phyloP scores from a whole-genome alignment of 306 rosid species.

The Purshia tridentata region DNA sequence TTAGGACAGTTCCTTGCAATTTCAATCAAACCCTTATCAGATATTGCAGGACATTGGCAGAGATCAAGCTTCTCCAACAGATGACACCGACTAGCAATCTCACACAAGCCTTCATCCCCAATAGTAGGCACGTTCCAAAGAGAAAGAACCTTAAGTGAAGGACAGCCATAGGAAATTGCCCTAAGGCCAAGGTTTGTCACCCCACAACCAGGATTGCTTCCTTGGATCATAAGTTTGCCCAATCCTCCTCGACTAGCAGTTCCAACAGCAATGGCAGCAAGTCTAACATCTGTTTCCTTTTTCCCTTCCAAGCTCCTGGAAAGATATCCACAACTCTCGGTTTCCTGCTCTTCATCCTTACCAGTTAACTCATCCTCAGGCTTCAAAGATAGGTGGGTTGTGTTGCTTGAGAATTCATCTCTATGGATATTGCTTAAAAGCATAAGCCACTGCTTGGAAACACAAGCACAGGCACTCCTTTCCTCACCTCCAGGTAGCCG shows the following conservation, averaged over 20 bases:
- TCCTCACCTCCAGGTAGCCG: conserved; percentile 79
- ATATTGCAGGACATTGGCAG: conserved; percentile 55
- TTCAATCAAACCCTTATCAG: conserved; percentile 70
- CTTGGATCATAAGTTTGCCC: conserved; percentile 73
- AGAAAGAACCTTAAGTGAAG: conserved; percentile 72
- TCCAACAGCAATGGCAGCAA: conserved; percentile 88
- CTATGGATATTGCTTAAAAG: conserved; percentile 64
- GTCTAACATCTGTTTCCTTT: conserved; percentile 87
- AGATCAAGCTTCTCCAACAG: conserved; percentile 78
- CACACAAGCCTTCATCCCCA: conserved; percentile 75
- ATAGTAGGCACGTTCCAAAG: conserved; percentile 59
- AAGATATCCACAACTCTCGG: conserved; percentile 68
- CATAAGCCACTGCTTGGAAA: conserved; percentile 91
- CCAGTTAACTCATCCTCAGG: conserved; percentile 23
- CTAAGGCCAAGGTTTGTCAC: conserved; percentile 70
- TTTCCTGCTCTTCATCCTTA: conserved; percentile 46
- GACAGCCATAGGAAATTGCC: conserved; percentile 78
- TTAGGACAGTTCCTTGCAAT: conserved; percentile 69
- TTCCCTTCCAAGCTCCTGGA: conserved; percentile 85
- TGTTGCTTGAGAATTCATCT: conserved; percentile 49
- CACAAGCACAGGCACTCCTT: conserved; percentile 67
- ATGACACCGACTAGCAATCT: conserved; percentile 69
- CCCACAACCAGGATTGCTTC: conserved; percentile 45
- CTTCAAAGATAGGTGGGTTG: conserved; percentile 5
- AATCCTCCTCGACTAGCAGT: conserved; percentile 86